A percentile compares a stretch with the other conserved stretches of the same genome.
Conservation (phyloP, 306 rosid genomes). For the Cajanus cajan region DNA sequence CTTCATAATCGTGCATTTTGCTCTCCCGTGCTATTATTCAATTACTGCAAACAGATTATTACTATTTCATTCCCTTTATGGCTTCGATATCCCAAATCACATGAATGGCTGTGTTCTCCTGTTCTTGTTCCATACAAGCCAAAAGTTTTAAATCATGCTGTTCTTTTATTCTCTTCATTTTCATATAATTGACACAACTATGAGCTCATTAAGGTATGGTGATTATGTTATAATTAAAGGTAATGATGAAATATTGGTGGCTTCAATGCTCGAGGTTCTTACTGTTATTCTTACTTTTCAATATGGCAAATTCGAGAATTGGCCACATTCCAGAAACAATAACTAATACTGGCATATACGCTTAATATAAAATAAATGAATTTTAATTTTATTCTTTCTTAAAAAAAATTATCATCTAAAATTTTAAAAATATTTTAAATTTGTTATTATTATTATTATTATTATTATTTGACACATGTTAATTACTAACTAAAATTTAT, state of each 20-base stretch:
- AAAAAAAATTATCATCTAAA: too few relatives aligned
- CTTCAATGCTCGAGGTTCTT: slow-evolving; percentile 47
- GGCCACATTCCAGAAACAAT: background rate
- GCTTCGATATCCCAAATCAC: slow-evolving; percentile 57
- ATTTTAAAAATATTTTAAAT: too few relatives aligned
- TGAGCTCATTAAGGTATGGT: slow-evolving; percentile 34
- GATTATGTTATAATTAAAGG: slow-evolving; percentile 12
- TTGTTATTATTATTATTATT: too few relatives aligned
- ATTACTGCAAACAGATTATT: slow-evolving; percentile 34
- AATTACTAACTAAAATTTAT: too few relatives aligned
- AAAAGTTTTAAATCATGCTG: slow-evolving; percentile 25
- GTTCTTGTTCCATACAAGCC: slow-evolving; percentile 2
- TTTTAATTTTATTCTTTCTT: too few relatives aligned
- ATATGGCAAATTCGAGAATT: background rate
- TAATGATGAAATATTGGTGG: slow-evolving; percentile 20
- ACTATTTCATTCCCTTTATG: slow-evolving; percentile 26
- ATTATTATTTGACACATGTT: too few relatives aligned
- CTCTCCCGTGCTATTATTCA: slow-evolving; percentile 56
- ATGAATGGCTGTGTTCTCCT: slow-evolving; percentile 20
- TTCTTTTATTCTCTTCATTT: slow-evolving; percentile 1
- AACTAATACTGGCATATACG: background rate
- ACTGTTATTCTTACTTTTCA: background rate
- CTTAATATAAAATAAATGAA: too few relatives aligned
- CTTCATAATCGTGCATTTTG: slow-evolving; percentile 38
- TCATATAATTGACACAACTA: slow-evolving; percentile 29